Evolutionary conservation across 495 filamentous ascomycete genomes (phyloP).

Genomic region (Neurospora sp.): DNA sequence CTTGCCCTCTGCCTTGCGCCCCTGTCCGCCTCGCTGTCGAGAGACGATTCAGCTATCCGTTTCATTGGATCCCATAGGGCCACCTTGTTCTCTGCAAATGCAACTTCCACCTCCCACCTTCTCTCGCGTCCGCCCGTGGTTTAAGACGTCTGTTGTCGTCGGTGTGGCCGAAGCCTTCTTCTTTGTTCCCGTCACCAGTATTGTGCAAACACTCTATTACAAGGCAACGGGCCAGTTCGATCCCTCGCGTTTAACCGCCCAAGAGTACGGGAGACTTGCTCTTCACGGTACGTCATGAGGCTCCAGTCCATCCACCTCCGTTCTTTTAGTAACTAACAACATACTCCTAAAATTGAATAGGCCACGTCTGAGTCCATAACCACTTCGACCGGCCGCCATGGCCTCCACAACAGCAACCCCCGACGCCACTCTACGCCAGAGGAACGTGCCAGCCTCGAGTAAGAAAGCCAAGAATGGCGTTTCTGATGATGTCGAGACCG

Average conservation of each 20-base stretch:
- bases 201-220: neutral
- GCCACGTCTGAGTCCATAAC: conserved; percentile 1
- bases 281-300: neutral
- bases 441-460: conserved; percentile 33
- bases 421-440: conserved; percentile 44
- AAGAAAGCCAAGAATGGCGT: conserved; percentile 37
- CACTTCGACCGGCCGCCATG: conserved; percentile 24
- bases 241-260: neutral
- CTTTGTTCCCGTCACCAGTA: neutral
- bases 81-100: neutral
- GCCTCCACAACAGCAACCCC: conserved; percentile 22
- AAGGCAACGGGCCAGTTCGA: neutral
- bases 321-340: neutral
- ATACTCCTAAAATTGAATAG: neutral
- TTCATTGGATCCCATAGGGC: neutral
- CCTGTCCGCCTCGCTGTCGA: neutral
- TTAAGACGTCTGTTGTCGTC: neutral
- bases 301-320: neutral
- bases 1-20: neutral
- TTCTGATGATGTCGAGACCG: conserved; percentile 36
- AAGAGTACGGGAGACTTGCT: neutral
- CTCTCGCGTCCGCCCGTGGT: neutral
- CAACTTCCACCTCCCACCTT: neutral
- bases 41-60: neutral
- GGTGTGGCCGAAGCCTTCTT: neutral